Evolutionary conservation across 1,284 basidiomycete genomes (phyloP).

Genomic region (Porodaedalea pini): DNA sequence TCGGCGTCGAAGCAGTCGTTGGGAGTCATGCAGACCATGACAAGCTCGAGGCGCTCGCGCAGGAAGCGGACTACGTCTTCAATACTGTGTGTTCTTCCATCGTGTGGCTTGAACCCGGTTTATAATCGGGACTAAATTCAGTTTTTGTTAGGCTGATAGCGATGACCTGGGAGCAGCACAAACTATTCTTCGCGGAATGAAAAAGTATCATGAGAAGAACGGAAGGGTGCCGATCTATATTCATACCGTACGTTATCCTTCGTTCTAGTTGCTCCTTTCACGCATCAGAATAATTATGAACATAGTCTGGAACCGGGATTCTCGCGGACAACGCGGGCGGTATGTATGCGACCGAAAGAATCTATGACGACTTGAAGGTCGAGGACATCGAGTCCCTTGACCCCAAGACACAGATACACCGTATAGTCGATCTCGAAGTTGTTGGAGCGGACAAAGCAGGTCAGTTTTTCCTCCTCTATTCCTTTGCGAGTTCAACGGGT

Average conservation of each 20-base stretch:
- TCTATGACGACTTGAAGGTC: constrained; percentile 38
- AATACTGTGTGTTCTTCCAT: constrained; percentile 28
- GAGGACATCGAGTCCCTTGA: constrained; percentile 35
- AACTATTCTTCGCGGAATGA: constrained; percentile 44
- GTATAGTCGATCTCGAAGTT: constrained; percentile 37
- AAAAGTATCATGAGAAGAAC: constrained; percentile 38
- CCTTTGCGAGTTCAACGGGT: too few relatives aligned
- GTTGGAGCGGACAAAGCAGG: constrained; percentile 36
- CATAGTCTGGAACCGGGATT: constrained; percentile 38
- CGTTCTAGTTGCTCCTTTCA: not conserved
- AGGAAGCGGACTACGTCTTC: constrained; percentile 35
- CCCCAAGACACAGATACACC: constrained; percentile 33
- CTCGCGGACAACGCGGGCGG: constrained; percentile 37
- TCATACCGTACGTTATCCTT: constrained; percentile 42
- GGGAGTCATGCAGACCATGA: constrained; percentile 38
- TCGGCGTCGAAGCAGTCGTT: constrained; percentile 35
- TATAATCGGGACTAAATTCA: not conserved
- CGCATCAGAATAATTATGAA: not conserved
- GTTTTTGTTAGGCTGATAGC: not conserved
- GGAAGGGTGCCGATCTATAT: constrained; percentile 45
- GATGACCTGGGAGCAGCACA: constrained; percentile 25
- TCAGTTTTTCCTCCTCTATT: constrained; percentile 17
- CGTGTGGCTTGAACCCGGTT: too few relatives aligned
- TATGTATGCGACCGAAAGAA: constrained; percentile 27
- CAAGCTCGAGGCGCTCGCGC: constrained; percentile 29